A percentile compares a stretch with the other conserved stretches of the same genome.
Conservation (phyloP, 1,284 basidiomycete species). For the Chiua sp. region DNA sequence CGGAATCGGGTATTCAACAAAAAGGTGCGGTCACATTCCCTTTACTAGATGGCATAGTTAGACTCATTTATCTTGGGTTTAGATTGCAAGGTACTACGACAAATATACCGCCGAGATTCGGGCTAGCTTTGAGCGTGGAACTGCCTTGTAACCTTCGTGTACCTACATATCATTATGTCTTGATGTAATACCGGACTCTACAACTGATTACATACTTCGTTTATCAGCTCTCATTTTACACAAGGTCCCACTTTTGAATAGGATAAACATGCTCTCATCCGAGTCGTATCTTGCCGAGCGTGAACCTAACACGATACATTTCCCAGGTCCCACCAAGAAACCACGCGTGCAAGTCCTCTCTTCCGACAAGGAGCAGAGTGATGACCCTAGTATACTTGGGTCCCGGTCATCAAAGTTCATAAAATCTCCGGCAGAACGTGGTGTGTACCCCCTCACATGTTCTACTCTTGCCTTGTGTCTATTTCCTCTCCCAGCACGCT, state of each 20-base stretch:
- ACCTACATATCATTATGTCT: constrained; percentile 10
- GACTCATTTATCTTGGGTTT: neutral
- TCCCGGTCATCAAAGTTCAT: constrained; percentile 67
- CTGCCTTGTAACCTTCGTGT: constrained; percentile 64
- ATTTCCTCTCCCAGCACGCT: constrained; percentile 34
- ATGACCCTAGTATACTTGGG: constrained; percentile 53
- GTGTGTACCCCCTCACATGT: constrained; percentile 37
- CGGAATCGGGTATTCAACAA: constrained; percentile 99
- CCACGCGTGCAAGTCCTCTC: constrained; percentile 48
- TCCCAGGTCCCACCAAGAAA: constrained; percentile 52
- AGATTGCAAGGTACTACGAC: constrained; percentile 96
- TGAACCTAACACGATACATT: constrained; percentile 16
- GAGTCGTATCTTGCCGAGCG: constrained; percentile 19
- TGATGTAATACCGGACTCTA: neutral
- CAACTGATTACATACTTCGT: no score
- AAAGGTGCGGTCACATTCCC: constrained; percentile 64
- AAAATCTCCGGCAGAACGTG: constrained; percentile 59
- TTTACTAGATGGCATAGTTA: neutral
- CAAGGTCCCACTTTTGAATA: no score
- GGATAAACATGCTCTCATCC: no score
- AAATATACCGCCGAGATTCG: constrained; percentile 96
- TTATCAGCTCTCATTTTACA: no score
- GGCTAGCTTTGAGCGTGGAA: constrained; percentile 95
- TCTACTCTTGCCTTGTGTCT: constrained; percentile 3
- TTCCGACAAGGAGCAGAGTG: constrained; percentile 53